These are phyloP conservation scores for Argentina anserina DNA, from an alignment of 306 rosid genomes.

Conservation along the genomic window DNA sequence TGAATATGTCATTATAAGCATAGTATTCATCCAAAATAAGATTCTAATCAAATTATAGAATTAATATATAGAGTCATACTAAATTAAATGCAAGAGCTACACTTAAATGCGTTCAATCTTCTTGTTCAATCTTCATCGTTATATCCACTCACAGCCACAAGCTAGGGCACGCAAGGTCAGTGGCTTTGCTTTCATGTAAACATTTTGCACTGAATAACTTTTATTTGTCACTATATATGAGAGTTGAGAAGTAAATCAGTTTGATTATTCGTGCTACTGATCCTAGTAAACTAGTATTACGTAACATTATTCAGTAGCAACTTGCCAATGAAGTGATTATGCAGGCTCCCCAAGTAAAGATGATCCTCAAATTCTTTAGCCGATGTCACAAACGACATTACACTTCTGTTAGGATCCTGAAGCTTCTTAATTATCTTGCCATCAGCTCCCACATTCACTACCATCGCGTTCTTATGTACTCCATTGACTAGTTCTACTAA, in stretches of 20 bases:
- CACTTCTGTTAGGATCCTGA: constrained; percentile 53
- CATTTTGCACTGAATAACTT: background rate
- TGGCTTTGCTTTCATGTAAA: background rate
- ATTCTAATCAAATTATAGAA: no score
- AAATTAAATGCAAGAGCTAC: no score
- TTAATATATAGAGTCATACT: no score
- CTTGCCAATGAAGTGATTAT: constrained; percentile 53
- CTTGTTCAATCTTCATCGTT: no score
- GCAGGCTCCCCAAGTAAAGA: constrained; percentile 62
- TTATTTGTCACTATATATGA: background rate
- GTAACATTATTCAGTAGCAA: constrained; percentile 34
- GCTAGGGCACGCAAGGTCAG: no score
- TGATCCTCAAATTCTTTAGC: constrained; percentile 60
- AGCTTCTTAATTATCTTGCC: constrained; percentile 50
- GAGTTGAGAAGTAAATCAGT: background rate
- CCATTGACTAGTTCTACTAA: constrained; percentile 30
- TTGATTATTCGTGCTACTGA: background rate
- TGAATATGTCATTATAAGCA: no score
- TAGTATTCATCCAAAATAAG: no score
- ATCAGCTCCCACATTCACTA: constrained; percentile 49
- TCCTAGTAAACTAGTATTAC: background rate
- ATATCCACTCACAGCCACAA: no score
- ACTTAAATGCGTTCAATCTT: no score
- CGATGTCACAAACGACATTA: constrained; percentile 49
- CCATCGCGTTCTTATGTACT: constrained; percentile 31